Base-by-base conservation (phyloP, 306 rosid species). In the Parietaria judaica region DNA sequence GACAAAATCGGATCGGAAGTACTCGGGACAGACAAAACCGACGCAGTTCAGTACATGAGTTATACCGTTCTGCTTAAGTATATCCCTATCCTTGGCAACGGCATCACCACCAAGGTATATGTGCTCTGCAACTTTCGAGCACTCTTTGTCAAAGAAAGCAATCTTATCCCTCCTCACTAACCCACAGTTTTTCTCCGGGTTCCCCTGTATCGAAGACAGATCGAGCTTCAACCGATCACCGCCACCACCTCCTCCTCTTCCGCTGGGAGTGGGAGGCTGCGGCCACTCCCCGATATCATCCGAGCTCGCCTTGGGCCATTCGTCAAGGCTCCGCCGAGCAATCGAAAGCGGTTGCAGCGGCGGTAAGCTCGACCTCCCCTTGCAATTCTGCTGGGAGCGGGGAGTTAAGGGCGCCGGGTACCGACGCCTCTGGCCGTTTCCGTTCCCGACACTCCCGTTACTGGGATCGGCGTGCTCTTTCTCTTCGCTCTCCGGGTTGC, bases 211-310 rank as follows among this genome's bases (percentile, higher is more conserved):
- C 0, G 97, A 69, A 5, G 97, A 89, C 67, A 94, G 76, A 83
- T 94, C 99, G 73, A 94, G 97, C 81, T 89, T 94, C 81, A 94
- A 81, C 72, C 97, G 84, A 66, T 94, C 99, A 51, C 91, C 90
- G 65, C 77, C 80, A 65, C 77, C 80, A 34, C 84, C 86, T 66
- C 77, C 80, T 37, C 84, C 86, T 66, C 80, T 74, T 35, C 95
- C 95, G 36, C 97, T 76, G 0, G 99, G 99, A 6, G 99, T 94
- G 14, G 99, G 88, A 54, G 97, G 94, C 43, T 83, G 95, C 0
- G 86, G 86, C 99, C 99, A 94, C 87, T 94, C 99, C 2, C 99
- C 99, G 0, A 94, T 89, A 60, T 94, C 99, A 1, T 94, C 99
- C 0, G 95, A 89, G 31, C 99, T 79, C 0, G 99, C 94, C 72